Conservation (phyloP, 208 protist species). For the Lotmaria passim region DNA sequence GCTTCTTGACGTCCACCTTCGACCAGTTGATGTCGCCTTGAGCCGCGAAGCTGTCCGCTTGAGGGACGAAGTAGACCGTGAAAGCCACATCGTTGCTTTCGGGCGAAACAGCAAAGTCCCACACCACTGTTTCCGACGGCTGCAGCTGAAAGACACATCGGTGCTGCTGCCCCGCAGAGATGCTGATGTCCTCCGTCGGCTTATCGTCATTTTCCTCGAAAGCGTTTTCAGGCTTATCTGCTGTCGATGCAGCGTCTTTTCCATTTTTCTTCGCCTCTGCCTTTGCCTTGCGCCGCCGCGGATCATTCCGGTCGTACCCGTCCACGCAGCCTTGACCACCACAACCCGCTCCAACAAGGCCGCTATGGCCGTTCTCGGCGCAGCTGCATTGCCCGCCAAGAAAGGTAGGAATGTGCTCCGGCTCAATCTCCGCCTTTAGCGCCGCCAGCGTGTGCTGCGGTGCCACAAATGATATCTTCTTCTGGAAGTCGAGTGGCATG, state of each 20-base stretch:
- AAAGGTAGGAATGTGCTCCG: conserved; percentile 44
- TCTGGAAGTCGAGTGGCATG: conserved; percentile 29
- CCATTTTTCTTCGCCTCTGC: not conserved
- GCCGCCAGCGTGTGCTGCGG: conserved; percentile 26
- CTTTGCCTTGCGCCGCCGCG: conserved; percentile 6
- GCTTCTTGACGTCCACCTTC: conserved; percentile 5
- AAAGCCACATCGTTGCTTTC: conserved; percentile 36
- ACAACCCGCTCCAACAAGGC: too few species aligned
- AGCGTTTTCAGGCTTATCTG: not conserved
- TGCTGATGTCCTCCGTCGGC: conserved; percentile 32
- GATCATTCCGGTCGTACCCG: conserved; percentile 21
- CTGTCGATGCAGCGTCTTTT: not conserved
- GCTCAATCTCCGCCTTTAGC: conserved; percentile 43
- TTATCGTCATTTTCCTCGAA: conserved; percentile 26
- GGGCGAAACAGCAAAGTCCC: conserved; percentile 59
- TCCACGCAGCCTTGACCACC: conserved; percentile 8
- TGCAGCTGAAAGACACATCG: conserved; percentile 35
- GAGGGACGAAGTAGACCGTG: conserved; percentile 39
- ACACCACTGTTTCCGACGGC: conserved; percentile 46
- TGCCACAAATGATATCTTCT: conserved; percentile 54
- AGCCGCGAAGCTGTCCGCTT: not conserved
- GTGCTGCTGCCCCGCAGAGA: conserved; percentile 19
- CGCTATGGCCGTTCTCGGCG: conserved; percentile 6
- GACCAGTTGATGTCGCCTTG: not conserved
- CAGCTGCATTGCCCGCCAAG: conserved; percentile 49